phyloP scores from a whole-genome alignment of 805 yeast genomes.

The Myxozyma neglecta region DNA sequence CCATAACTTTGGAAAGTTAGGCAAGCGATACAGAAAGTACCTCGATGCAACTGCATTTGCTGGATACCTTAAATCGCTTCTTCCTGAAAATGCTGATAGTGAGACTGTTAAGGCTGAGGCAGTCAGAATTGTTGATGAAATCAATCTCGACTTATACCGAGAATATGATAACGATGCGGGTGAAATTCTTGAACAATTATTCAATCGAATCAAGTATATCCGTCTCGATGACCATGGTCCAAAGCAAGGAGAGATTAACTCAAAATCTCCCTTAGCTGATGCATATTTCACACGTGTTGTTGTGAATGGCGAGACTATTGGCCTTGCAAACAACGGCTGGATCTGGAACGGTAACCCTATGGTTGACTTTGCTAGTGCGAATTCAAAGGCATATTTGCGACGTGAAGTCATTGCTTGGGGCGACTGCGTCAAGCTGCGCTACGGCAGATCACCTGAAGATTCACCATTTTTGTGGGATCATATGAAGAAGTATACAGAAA shows the following conservation, averaged over 20 bases:
- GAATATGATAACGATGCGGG: conserved; percentile 72
- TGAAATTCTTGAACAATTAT: conserved; percentile 66
- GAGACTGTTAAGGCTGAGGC: conserved; percentile 36
- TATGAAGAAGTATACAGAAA: conserved; percentile 73
- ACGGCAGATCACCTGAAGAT: conserved; percentile 74
- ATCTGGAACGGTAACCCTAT: conserved; percentile 96
- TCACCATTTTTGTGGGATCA: conserved; percentile 88
- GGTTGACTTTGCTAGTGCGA: conserved; percentile 83
- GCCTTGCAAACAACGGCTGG: conserved; percentile 94
- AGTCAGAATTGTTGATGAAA: conserved; percentile 59
- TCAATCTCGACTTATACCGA: conserved; percentile 69
- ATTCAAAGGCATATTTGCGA: conserved; percentile 77
- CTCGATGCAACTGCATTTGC: conserved; percentile 55
- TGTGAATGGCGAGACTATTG: conserved; percentile 49
- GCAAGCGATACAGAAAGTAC: conserved; percentile 56
- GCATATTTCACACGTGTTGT: conserved; percentile 87
- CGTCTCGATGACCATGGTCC: conserved; percentile 85
- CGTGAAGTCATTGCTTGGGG: conserved; percentile 98
- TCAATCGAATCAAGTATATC: conserved; percentile 71
- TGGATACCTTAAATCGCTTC: conserved; percentile 47
- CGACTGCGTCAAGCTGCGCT: conserved; percentile 90
- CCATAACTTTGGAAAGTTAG: conserved; percentile 44
- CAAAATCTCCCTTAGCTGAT: conserved; percentile 67
- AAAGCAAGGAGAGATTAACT: conserved; percentile 63
- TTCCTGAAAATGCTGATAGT: conserved; percentile 42